Evolutionary conservation across 2,329 filamentous ascomycete species (phyloP).

Genomic region (Phaeosphaeriaceae sp.): DNA sequence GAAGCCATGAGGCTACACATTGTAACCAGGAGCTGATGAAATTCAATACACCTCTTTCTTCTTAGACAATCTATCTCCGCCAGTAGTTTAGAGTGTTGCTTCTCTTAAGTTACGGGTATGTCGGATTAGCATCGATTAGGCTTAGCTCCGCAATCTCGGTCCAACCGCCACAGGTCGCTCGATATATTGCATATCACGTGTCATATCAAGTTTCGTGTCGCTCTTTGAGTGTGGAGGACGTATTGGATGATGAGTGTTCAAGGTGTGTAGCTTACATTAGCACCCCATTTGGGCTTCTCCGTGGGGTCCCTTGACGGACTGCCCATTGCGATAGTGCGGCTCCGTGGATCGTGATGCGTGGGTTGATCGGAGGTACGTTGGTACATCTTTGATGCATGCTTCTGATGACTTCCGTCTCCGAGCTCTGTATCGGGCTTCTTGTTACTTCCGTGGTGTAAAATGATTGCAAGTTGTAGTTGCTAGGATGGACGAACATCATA

Average conservation of each 20-base stretch:
- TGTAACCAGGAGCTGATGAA: background rate
- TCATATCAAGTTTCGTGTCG: background rate
- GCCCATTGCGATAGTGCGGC: background rate
- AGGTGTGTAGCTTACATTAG: background rate
- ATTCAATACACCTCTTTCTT: background rate
- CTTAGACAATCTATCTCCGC: background rate
- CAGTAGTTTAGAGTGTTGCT: conserved; percentile 2
- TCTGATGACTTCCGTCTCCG: background rate
- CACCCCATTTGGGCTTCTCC: background rate
- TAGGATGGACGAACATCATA: background rate
- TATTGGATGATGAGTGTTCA: background rate
- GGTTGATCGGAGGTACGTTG: background rate
- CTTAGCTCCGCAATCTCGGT: background rate
- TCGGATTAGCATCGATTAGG: background rate
- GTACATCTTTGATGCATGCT: background rate
- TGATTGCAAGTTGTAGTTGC: background rate
- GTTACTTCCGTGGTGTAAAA: background rate
- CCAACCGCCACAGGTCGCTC: background rate
- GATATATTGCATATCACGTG: conserved; percentile 1
- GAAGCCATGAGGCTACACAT: background rate
- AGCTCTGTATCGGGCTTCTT: background rate
- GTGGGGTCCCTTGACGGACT: background rate
- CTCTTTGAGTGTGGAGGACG: background rate
- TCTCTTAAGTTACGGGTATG: background rate
- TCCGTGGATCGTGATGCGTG: background rate